These are phyloP conservation scores for Didymella keratinophila DNA, from an alignment of 2,329 filamentous ascomycete species.

Conservation along the genomic window DNA sequence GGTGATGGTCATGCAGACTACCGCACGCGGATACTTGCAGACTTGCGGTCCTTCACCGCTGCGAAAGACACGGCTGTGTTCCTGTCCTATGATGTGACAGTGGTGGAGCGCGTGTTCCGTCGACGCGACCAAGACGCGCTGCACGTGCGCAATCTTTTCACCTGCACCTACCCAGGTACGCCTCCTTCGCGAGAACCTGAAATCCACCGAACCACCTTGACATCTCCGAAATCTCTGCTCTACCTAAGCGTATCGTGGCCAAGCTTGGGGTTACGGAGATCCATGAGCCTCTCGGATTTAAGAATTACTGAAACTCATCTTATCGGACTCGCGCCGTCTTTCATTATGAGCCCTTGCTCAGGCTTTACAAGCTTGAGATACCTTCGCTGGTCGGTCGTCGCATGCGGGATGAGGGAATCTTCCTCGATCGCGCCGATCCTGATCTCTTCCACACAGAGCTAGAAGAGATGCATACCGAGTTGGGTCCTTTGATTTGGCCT, in stretches of 20 bases:
- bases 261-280: not conserved
- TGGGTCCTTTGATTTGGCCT: conserved; percentile 28
- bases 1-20: not conserved
- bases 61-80: not conserved
- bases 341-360: conserved; percentile 14
- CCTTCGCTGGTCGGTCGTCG: conserved; percentile 19
- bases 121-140: not conserved
- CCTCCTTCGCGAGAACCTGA: not conserved
- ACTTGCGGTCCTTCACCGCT: not conserved
- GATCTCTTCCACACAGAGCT: conserved; percentile 25
- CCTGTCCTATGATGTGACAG: not conserved
- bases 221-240: not conserved
- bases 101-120: not conserved
- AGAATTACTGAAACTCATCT: not conserved
- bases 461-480: conserved; percentile 17
- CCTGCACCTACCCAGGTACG: not conserved
- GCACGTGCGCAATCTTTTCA: not conserved
- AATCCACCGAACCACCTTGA: too few species aligned
- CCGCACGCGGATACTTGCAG: not conserved
- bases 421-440: conserved; percentile 18
- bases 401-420: conserved; percentile 13
- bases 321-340: not conserved
- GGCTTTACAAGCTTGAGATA: conserved; percentile 21
- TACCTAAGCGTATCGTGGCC: not conserved
- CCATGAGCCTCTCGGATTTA: conserved; percentile 1